Evolutionary conservation across 495 filamentous ascomycete genomes (phyloP), one percentile per base, ranked within the genome.

Genomic region (Aspergillus nanangensis): DNA sequence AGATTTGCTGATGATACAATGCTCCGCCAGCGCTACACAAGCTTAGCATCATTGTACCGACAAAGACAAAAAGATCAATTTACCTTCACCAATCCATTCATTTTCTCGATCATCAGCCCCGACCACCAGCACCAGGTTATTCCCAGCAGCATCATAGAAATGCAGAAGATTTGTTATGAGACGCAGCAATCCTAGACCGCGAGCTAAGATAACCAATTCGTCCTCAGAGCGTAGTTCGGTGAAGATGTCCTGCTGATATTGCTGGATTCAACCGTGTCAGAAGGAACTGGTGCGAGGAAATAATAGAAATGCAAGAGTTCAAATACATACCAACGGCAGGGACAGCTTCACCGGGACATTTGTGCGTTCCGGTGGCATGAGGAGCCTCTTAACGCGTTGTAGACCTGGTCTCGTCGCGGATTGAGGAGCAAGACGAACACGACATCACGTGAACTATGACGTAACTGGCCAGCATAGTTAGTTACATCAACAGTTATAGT

Each of bases 81-180:
- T 66, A 81, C 78, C 76, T 70, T 93, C 88, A 47, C 89, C 89
- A 48, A 95, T 87, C 89, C 89, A 93, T 19, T 83, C 84, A 80
- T 95, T 96, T 59, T 98, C 93, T 44, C 88, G 79, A 22, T 96
- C 89, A 48, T 92, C 85, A 21, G 94, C 90, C n/a, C 88, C 88
- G 27, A 97, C 80, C 33, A 98, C 62, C 46, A 98, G 69, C 22
- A 97, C 81, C 35, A 98, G 63, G 61, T 96, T 96, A 65, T 91
- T 91, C 4, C 94, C 93, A 5, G 90, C 89, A 3, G 89, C 92
- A 75, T 98, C 93, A 67, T 95, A 95, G 17, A 90, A 89, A 62
- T 98, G 94, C 25, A 98, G 80, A 8, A 98, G 79, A 61, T 96
- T 97, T 13, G 90, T 94, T 48, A 96, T 79, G 14, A 97, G 71